Evolutionary conservation across 1,284 basidiomycete genomes (phyloP).

Genomic region (Kalmanozyma brasiliensis): DNA sequence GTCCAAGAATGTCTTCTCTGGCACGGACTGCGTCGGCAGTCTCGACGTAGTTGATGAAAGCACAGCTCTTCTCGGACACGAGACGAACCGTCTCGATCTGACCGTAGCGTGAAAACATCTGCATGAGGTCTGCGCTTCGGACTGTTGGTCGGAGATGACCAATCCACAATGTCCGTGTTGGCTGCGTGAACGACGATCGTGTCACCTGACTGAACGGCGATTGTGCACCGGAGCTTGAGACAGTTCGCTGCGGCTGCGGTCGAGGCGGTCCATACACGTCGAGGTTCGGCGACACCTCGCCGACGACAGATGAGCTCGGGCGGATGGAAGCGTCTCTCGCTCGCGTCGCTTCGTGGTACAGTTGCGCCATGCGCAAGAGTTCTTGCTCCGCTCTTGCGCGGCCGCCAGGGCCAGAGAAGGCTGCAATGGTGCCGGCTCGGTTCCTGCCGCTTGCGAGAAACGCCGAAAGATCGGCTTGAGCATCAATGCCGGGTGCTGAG

Average conservation of each 20-base stretch:
- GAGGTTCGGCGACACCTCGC: conserved; percentile 9
- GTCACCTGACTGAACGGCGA: conserved; percentile 76
- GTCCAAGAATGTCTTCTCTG: conserved; percentile 93
- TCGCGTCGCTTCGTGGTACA: conserved; percentile 26
- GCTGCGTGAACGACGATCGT: conserved; percentile 77
- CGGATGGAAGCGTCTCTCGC: conserved; percentile 9
- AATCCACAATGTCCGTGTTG: conserved; percentile 95
- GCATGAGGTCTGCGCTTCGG: conserved; percentile 91
- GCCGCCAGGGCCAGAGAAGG: conserved; percentile 58
- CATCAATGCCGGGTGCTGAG: conserved; percentile 4
- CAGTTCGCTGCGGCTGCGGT: conserved; percentile 13
- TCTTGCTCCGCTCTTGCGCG: conserved; percentile 59
- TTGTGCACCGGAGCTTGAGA: conserved; percentile 69
- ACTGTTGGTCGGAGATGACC: conserved; percentile 93
- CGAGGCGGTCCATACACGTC: conserved; percentile 18
- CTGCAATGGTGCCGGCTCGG: conserved; percentile 64
- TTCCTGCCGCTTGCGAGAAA: conserved; percentile 34
- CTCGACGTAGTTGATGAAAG: conserved; percentile 98
- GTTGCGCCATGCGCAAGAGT: conserved; percentile 47
- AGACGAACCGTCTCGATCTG: conserved; percentile 93
- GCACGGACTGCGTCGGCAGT: conserved; percentile 92
- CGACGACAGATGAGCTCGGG: conserved; percentile 22
- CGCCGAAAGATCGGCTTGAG: conserved; percentile 18
- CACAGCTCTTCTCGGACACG: conserved; percentile 98
- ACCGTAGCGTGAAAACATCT: conserved; percentile 93